Conservation (phyloP, 73 alveolate genomes). For the Breviolum minutum region DNA sequence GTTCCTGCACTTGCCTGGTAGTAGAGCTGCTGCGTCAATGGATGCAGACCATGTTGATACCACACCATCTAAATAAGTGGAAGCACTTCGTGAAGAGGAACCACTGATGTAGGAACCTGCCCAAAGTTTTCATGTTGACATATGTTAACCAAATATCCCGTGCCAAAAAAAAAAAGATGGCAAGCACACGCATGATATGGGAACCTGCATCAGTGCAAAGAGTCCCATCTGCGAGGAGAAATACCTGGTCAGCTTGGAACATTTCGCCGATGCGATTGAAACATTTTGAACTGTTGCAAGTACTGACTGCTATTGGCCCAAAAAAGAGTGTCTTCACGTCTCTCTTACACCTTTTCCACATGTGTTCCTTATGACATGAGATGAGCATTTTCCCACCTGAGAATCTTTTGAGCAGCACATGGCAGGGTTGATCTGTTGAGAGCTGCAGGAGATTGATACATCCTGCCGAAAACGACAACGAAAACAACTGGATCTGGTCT, state of each 20-base stretch:
- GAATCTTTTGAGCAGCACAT: constrained; percentile 42
- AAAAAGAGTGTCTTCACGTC: neutral
- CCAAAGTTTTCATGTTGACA: no score
- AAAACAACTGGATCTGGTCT: no score
- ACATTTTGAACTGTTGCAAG: no score
- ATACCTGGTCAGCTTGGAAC: neutral
- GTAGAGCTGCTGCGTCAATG: constrained; percentile 1
- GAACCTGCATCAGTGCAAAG: constrained; percentile 46
- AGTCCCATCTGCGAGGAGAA: constrained; percentile 7
- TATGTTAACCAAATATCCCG: neutral
- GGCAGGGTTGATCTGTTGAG: neutral
- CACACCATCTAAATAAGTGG: constrained; percentile 1
- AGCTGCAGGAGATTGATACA: constrained; percentile 36
- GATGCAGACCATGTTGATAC: constrained; percentile 23
- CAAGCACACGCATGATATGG: no score
- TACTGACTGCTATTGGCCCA: no score
- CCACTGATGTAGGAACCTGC: constrained; percentile 7
- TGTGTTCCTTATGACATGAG: no score
- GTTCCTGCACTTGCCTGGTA: neutral
- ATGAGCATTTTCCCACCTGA: neutral
- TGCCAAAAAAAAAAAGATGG: neutral
- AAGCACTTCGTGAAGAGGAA: constrained; percentile 5
- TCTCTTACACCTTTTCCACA: no score
- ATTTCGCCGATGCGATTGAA: neutral
- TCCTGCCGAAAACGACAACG: neutral